Percentiles rank a stretch among this genome's conserved stretches.
These are phyloP conservation scores for Solanum clarkiae DNA, from an alignment of 257 asterid genomes.

Conservation along the genomic window DNA sequence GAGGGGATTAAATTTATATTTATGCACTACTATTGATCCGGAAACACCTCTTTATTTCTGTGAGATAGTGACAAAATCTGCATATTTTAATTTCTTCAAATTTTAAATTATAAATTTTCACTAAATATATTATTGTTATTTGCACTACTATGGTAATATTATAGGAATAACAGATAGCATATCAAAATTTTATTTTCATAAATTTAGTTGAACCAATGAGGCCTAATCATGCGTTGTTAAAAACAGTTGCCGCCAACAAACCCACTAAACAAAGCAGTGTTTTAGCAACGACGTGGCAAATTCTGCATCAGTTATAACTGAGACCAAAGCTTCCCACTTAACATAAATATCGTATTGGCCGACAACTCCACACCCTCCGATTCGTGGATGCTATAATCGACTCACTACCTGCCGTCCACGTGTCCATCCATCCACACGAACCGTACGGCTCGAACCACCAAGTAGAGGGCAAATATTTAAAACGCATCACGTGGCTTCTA, in stretches of 20 bases:
- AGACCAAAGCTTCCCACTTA: constrained; percentile 14
- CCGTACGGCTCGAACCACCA: neutral
- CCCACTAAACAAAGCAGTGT: neutral
- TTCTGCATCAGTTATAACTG: constrained; percentile 12
- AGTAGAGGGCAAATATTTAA: neutral
- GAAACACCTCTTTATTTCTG: too few species aligned
- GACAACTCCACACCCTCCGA: constrained; percentile 34
- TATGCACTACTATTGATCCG: too few species aligned
- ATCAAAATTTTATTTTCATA: too few species aligned
- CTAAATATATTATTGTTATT: too few species aligned
- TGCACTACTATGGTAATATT: too few species aligned
- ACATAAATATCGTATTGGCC: constrained; percentile 19
- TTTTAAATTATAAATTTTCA: too few species aligned
- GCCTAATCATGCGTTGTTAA: neutral
- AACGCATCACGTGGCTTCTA: neutral
- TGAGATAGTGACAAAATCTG: too few species aligned
- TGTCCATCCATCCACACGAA: neutral
- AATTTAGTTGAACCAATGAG: neutral
- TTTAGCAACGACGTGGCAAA: constrained; percentile 11
- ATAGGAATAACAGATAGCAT: too few species aligned
- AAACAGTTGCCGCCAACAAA: neutral
- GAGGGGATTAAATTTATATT: too few species aligned
- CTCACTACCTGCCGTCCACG: neutral
- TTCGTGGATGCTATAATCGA: constrained; percentile 3
- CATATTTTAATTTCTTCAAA: too few species aligned